Percentiles rank a stretch among this genome's conserved stretches.
Evolutionary conservation across 2,329 filamentous ascomycete genomes (phyloP).

Genomic region (Apiospora malaysiana): DNA sequence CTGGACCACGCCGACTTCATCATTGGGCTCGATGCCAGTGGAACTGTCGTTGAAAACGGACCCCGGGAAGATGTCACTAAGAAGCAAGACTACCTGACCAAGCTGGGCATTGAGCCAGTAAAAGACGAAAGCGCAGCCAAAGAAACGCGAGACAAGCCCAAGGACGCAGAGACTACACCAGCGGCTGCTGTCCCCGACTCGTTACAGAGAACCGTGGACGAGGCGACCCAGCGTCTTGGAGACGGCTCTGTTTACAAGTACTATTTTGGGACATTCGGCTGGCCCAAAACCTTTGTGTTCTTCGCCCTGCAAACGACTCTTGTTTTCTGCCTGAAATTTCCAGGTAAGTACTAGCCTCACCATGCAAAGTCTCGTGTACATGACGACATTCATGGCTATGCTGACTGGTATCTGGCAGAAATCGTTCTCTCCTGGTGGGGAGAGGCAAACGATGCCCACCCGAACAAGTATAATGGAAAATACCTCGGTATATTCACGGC

Average conservation of each 20-base stretch:
- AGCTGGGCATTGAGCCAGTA: not conserved
- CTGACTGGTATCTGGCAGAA: slow-evolving; percentile 10
- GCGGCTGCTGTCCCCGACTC: not conserved
- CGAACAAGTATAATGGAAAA: slow-evolving; percentile 21
- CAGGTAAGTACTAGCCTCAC: slow-evolving; percentile 11
- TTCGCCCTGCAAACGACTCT: slow-evolving; percentile 21
- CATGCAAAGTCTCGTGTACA: not conserved
- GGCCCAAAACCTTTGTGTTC: slow-evolving; percentile 22
- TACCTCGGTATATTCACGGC: slow-evolving; percentile 23
- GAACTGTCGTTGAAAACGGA: not conserved
- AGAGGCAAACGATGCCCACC: slow-evolving; percentile 20
- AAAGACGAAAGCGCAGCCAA: not conserved
- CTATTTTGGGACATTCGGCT: slow-evolving; percentile 23
- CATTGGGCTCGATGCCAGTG: not conserved
- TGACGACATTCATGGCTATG: not conserved
- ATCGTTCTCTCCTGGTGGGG: slow-evolving; percentile 25
- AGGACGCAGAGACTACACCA: not conserved
- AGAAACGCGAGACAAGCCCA: not conserved
- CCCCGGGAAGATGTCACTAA: not conserved
- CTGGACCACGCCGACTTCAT: slow-evolving; percentile 16
- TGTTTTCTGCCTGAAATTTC: slow-evolving; percentile 24
- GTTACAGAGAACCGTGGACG: slow-evolving; percentile 13
- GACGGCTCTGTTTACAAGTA: slow-evolving; percentile 25
- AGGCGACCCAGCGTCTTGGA: slow-evolving; percentile 22
- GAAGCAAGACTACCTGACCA: not conserved